Evolutionary conservation across 78 protist species (phyloP), one percentile per base, ranked within the genome.

Genomic region (Polysphondylium violaceum): DNA sequence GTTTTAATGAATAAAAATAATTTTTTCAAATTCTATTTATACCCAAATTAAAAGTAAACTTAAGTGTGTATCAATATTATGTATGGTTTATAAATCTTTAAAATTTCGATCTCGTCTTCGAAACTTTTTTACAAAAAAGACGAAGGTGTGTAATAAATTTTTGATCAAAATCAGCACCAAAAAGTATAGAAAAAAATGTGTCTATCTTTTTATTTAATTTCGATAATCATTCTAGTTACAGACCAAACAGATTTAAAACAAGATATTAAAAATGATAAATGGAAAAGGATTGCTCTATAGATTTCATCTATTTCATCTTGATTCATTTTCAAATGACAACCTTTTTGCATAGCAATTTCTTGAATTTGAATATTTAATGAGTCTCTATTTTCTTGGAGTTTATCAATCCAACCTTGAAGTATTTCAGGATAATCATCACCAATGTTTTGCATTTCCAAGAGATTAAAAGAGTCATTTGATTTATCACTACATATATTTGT

Each of bases 251-350:
- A 9, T 61, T 61, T 76, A 14, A 76, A 76, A 58, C 25, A 41
- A 6, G 77, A 21, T 0, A 38, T 64, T 9, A 79, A 8, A 55
- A 36, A 79, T 11, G 50, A 55, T 43, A 59, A 41, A 53, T 79
- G 88, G 55, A 53, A 79, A 25, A 36, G 41, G 4, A 67, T 29
- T n/a, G 53, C 50, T 36, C 53, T 29, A 51, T 50, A 55, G 29
- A 79, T 40, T 53, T 79, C 88, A 51, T 31, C 12, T 6, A 79
- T 36, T 64, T 79, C 88, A 9, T 19, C 8, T 21, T 56, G 23
- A 40, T 79, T 79, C 76, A 79, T 67, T 38, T 79, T 79, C 23
- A 79, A 38, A 21, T 31, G 11, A 53, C 88, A 79, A 50, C 88
- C 88, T 23, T 79, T 50, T 23, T 19, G 31, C 87, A 77, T 77